Percentiles rank a stretch among this genome's conserved stretches.
phyloP scores from a whole-genome alignment of 176 grass and related monocot genomes.

The Eleusine indica region DNA sequence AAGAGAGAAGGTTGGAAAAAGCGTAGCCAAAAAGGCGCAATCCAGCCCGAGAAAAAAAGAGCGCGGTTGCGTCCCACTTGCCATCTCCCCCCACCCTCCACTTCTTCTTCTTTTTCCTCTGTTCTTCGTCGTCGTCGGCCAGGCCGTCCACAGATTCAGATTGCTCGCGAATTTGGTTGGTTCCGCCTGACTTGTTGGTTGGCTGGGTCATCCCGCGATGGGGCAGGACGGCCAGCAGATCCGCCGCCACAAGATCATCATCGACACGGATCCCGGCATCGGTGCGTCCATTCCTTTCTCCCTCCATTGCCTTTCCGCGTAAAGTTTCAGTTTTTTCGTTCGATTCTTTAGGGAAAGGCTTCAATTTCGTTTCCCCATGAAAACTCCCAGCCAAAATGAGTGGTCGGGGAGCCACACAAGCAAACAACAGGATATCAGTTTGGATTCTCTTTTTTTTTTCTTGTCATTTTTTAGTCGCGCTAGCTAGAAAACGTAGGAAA shows the following conservation, averaged over 20 bases:
- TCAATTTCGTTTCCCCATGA: background rate
- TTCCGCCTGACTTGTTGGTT: background rate
- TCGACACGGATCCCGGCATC: conserved; percentile 97
- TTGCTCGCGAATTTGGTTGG: background rate
- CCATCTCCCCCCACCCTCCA: no score
- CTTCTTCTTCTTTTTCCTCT: background rate
- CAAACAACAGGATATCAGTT: background rate
- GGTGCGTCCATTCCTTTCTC: conserved; percentile 31
- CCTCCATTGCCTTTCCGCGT: background rate
- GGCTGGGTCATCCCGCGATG: background rate
- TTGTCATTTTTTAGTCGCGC: background rate
- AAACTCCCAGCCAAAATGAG: background rate
- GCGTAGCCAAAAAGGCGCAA: background rate
- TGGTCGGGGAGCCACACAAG: no score
- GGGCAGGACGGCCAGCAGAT: conserved; percentile 35
- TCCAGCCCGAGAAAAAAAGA: background rate
- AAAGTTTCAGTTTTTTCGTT: background rate
- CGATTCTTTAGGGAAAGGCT: background rate
- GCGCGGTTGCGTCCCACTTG: background rate
- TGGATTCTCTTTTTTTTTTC: background rate
- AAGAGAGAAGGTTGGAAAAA: background rate
- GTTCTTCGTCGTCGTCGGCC: background rate
- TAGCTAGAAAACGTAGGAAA: background rate
- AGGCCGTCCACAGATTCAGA: background rate
- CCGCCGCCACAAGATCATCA: conserved; percentile 68